Evolutionary conservation across 2,329 filamentous ascomycete genomes (phyloP).

Genomic region (Coniochaeta prunicola): DNA sequence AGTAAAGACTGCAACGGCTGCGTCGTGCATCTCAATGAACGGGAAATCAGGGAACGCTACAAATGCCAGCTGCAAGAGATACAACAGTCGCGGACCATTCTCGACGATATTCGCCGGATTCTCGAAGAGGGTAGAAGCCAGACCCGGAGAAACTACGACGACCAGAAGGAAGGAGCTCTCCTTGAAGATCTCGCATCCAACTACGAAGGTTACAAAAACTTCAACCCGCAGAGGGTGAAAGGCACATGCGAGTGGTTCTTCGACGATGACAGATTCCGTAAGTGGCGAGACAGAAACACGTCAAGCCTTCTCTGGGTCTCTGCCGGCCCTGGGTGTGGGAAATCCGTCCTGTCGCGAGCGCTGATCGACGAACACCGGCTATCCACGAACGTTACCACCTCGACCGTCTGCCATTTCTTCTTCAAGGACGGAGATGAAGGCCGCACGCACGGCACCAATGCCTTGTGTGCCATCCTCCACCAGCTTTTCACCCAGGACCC

Average conservation of each 20-base stretch:
- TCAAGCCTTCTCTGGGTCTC: slow-evolving; percentile 23
- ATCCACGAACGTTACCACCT: slow-evolving; percentile 10
- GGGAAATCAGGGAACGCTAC: too few relatives aligned
- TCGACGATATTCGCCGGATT: too few relatives aligned
- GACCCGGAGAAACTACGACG: too few relatives aligned
- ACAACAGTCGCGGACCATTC: too few relatives aligned
- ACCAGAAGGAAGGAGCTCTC: too few relatives aligned
- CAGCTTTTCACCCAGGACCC: slow-evolving; percentile 16
- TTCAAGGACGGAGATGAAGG: slow-evolving; percentile 22
- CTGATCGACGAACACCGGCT: slow-evolving; percentile 20
- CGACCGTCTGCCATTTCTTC: slow-evolving; percentile 25
- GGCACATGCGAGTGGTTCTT: slow-evolving; percentile 28
- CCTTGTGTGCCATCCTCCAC: slow-evolving; percentile 18
- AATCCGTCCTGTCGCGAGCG: slow-evolving; percentile 21
- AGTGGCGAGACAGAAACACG: slow-evolving; percentile 16
- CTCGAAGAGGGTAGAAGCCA: too few relatives aligned
- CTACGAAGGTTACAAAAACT: slow-evolving; percentile 20
- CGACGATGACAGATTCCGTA: slow-evolving; percentile 14
- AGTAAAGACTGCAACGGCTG: too few relatives aligned
- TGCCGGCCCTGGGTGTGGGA: slow-evolving; percentile 24
- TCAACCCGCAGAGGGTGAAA: slow-evolving; percentile 16
- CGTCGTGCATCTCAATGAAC: too few relatives aligned
- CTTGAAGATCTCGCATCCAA: slow-evolving; percentile 14
- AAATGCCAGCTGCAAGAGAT: too few relatives aligned
- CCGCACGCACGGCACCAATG: slow-evolving; percentile 11